These are phyloP conservation scores for Claviceps paspali DNA, from an alignment of 2,329 filamentous ascomycete genomes.

Conservation along the genomic window DNA sequence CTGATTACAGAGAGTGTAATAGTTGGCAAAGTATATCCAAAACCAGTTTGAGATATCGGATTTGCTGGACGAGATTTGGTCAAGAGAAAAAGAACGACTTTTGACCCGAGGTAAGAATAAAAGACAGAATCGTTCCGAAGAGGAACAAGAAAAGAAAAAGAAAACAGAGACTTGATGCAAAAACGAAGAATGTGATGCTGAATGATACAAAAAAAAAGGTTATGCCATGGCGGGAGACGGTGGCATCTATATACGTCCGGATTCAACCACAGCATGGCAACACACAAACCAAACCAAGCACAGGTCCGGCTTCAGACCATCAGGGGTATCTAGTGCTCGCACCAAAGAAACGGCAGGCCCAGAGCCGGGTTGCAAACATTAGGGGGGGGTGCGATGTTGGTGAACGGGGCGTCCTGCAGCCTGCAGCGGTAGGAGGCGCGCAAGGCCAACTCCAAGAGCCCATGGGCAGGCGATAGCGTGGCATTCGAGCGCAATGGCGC, in stretches of 20 bases:
- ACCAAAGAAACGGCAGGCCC: too few species aligned
- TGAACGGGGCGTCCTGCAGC: conserved; percentile 1
- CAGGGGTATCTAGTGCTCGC: too few species aligned
- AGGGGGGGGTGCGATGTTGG: too few species aligned
- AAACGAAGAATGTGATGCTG: background rate
- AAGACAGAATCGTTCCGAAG: conserved; percentile 3
- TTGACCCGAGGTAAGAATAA: too few species aligned
- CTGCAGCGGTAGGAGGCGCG: background rate
- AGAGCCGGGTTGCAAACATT: too few species aligned
- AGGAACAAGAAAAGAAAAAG: conserved; percentile 14
- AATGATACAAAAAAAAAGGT: background rate
- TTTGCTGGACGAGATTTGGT: conserved; percentile 11
- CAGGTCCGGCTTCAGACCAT: background rate
- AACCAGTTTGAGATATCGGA: conserved; percentile 14
- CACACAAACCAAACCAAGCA: background rate
- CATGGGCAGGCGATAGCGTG: too few species aligned
- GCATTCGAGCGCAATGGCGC: too few species aligned
- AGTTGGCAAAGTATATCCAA: too few species aligned
- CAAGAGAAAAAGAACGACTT: conserved; percentile 44
- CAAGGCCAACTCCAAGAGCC: background rate
- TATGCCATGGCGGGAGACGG: background rate
- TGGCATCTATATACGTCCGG: conserved; percentile 3
- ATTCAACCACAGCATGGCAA: background rate
- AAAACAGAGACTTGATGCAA: background rate
- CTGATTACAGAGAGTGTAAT: conserved; percentile 7